Percentiles rank a stretch among this genome's conserved stretches.
These are phyloP conservation scores for Lachnellula arida DNA, from an alignment of 2,329 filamentous ascomycete species.

Conservation along the genomic window DNA sequence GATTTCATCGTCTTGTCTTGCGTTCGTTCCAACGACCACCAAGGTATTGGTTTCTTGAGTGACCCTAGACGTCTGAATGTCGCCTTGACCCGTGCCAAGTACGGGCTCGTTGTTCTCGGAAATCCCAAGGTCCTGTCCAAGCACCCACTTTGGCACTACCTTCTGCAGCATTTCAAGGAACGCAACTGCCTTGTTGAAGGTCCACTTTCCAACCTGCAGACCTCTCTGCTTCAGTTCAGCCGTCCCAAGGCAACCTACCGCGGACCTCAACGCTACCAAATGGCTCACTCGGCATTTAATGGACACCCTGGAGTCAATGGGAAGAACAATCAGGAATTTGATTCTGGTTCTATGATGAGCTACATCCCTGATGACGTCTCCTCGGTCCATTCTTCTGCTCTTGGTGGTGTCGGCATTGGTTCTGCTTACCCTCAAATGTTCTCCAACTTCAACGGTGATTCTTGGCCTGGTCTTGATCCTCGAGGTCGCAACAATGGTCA, in stretches of 20 bases:
- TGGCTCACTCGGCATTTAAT: conserved; percentile 56
- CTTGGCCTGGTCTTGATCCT: conserved; percentile 77
- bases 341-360: conserved; percentile 84
- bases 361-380: conserved; percentile 98
- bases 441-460: conserved; percentile 78
- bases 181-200: conserved; percentile 94
- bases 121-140: conserved; percentile 98
- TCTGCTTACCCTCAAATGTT: conserved; percentile 93
- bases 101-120: conserved; percentile 90
- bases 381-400: conserved; percentile 85
- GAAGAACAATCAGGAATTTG: conserved; percentile 38
- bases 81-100: conserved; percentile 93
- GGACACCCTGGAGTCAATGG: conserved; percentile 29
- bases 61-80: conserved; percentile 97
- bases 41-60: conserved; percentile 97
- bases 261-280: conserved; percentile 80
- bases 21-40: conserved; percentile 96
- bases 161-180: conserved; percentile 95
- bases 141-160: conserved; percentile 95
- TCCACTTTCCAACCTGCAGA: conserved; percentile 90
- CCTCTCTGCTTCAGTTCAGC: conserved; percentile 90
- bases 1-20: conserved; percentile 98
- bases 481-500: conserved; percentile 59
- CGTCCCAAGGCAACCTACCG: conserved; percentile 90
- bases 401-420: conserved; percentile 75